Percentiles rank a stretch among this genome's conserved stretches.
Conservation (phyloP, 257 asterid genomes). For the Agastache rugosa region DNA sequence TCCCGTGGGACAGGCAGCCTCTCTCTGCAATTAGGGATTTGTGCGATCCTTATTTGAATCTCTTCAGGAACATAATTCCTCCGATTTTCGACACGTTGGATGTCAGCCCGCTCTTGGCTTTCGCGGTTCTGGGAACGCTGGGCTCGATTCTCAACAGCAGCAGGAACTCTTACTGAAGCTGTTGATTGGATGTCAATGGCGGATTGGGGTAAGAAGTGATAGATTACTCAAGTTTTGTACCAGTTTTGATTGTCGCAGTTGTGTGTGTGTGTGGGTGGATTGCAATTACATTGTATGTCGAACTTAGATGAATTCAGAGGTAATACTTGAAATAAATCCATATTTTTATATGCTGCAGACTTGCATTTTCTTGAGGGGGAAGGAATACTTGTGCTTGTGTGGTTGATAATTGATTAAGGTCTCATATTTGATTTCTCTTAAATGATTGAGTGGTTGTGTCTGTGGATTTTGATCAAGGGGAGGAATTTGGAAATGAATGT, state of each 20-base stretch:
- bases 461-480: neutral
- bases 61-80: slow-evolving; percentile 87
- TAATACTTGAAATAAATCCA: slow-evolving; percentile 7
- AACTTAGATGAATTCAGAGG: neutral
- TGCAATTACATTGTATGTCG: neutral
- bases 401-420: neutral
- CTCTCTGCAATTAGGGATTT: slow-evolving; percentile 87
- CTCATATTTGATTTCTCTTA: neutral
- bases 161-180: slow-evolving; percentile 52
- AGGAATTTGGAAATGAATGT: neutral
- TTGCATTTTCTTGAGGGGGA: neutral
- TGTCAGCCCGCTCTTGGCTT: slow-evolving; percentile 84
- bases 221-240: slow-evolving; percentile 27
- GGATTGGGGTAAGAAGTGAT: slow-evolving; percentile 21
- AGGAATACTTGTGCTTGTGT: slow-evolving; percentile 4
- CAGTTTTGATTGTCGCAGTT: slow-evolving; percentile 21
- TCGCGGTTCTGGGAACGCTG: slow-evolving; percentile 79
- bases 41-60: slow-evolving; percentile 92
- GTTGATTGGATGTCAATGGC: slow-evolving; percentile 17
- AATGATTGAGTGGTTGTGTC: neutral
- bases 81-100: slow-evolving; percentile 83
- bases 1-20: slow-evolving; percentile 97
- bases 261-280: neutral
- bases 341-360: neutral
- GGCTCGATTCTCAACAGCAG: slow-evolving; percentile 71